Base-by-base conservation (phyloP, 345 rosid genomes). In the Eucalyptus rudis region DNA sequence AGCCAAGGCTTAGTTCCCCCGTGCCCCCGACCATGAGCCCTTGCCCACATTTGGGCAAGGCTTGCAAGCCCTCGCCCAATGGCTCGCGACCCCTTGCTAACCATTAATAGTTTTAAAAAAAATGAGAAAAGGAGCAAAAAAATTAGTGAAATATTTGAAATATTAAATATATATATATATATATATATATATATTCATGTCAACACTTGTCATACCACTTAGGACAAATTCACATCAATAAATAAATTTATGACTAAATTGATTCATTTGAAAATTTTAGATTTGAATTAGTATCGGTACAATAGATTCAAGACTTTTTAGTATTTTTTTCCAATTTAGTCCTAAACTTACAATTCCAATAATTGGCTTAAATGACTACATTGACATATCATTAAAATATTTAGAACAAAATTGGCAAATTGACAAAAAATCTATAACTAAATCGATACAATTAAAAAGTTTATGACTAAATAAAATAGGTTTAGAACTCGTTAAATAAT, bases 1-100 rank as follows among this genome's bases (percentile, higher is more conserved):
- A 56, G 1, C 13, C 29, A 1, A 4, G 29, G 29, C 27, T 56
- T 0, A 24, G 0, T 56, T 4, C 58, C 58, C 56, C 0, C 3
- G 0, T 52, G 58, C 58, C 1, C 0, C 6, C 29, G 1, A 56
- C 29, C 62, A 56, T 24, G 62, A 43, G 29, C 29, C 62, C 29
- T 56, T 17, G 27, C 62, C 24, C 29, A 56, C 62, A 56, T 56
- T 24, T 24, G 62, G 62, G 29, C 62, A 22, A 56, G 13, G 13
- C 58, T 52, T 20, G 25, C 58, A 52, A 56, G 29, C 62, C 29
- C 62, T 56, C 62, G 9, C 13, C 62, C 29, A 56, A 22, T 56
- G 62, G 13, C 6, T 10, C 6, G 0, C 6, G 3, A 4, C 10
- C 1, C 11, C 62, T 22, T 56, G 29, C 6, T 22, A 56, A 6